Conservation (phyloP, 768 basidiomycete genomes). For the Leccinum subgranulosum region DNA sequence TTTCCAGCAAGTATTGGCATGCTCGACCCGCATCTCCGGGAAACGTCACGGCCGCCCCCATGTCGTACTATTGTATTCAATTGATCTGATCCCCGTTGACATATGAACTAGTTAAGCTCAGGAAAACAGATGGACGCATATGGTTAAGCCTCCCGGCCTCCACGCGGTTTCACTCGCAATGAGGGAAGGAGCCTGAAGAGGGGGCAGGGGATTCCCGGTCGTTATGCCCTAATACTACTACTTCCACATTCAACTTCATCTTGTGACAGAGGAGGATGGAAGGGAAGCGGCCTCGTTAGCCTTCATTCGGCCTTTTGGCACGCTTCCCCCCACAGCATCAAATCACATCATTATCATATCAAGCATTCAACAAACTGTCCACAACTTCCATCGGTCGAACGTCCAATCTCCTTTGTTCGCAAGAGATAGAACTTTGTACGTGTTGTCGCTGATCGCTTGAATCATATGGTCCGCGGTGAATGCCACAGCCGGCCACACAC, state of each 20-base stretch:
- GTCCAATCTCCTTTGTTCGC: conserved; percentile 48
- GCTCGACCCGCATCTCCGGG: conserved; percentile 18
- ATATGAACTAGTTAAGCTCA: conserved; percentile 13
- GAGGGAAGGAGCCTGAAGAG: neutral
- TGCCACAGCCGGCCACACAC: neutral
- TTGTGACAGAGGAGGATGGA: neutral
- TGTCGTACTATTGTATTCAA: conserved; percentile 26
- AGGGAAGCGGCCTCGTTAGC: neutral
- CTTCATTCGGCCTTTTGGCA: neutral
- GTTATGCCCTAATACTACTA: conserved; percentile 10
- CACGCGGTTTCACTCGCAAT: conserved; percentile 26
- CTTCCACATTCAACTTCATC: conserved; percentile 7
- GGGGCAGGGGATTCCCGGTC: conserved; percentile 7
- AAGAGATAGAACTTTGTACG: conserved; percentile 35
- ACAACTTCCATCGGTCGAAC: conserved; percentile 44
- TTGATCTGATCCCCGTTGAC: conserved; percentile 39
- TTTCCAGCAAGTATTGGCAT: neutral
- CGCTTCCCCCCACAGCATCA: neutral
- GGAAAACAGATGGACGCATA: conserved; percentile 30
- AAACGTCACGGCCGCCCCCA: conserved; percentile 18
- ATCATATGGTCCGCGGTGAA: neutral
- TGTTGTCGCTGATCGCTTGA: conserved; percentile 3
- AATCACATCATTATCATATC: neutral
- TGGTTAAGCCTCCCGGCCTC: conserved; percentile 25
- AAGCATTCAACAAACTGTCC: neutral